phyloP scores from a whole-genome alignment of 805 yeast species.

The Pachysolen tannophilus region DNA sequence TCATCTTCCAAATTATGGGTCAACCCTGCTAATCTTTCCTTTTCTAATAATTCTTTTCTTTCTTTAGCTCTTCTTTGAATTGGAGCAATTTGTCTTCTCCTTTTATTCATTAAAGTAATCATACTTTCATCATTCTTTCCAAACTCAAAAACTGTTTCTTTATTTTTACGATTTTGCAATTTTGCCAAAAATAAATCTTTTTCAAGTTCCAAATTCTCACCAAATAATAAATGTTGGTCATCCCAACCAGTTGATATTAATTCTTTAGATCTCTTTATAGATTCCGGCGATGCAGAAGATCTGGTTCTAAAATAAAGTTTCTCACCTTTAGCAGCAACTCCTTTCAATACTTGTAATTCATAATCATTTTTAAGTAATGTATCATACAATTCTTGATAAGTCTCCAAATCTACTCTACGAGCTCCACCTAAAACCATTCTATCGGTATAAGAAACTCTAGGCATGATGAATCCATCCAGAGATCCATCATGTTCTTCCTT shows the following conservation, averaged over 20 bases:
- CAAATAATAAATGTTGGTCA: conserved; percentile 73
- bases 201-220: conserved; percentile 65
- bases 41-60: conserved; percentile 55
- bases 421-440: conserved; percentile 77
- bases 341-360: conserved; percentile 57
- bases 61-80: conserved; percentile 75
- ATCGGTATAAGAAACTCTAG: conserved; percentile 62
- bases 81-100: conserved; percentile 85
- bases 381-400: conserved; percentile 62
- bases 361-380: conserved; percentile 51
- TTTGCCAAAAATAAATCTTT: conserved; percentile 65
- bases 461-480: conserved; percentile 17
- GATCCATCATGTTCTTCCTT: conserved; percentile 30
- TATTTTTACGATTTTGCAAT: conserved; percentile 57
- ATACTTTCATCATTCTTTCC: conserved; percentile 61
- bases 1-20: conserved; percentile 71
- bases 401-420: conserved; percentile 69
- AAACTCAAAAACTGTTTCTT: conserved; percentile 94
- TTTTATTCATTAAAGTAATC: conserved; percentile 74
- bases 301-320: conserved; percentile 79
- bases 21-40: conserved; percentile 69
- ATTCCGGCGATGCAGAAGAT: conserved; percentile 76
- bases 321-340: conserved; percentile 83
- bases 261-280: conserved; percentile 81
- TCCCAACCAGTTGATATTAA: conserved; percentile 78